Base-by-base conservation (phyloP, 1,284 basidiomycete species). In the Microbotryum lychnidis-dioicae region DNA sequence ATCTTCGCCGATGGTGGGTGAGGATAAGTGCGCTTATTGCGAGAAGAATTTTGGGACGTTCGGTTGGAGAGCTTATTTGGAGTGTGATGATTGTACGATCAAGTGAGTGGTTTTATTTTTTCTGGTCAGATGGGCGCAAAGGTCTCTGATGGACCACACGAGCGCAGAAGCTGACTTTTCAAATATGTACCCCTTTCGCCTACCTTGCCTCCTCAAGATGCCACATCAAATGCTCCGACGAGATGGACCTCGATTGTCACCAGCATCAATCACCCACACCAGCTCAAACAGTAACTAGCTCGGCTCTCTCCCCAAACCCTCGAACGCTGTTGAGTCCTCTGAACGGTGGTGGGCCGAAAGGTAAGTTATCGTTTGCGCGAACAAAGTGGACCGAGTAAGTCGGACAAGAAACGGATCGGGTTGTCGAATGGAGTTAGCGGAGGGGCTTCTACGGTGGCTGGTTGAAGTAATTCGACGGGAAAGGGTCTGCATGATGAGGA, bases 81-180 rank as follows among this genome's bases (percentile, higher is more conserved):
- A 89, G 71, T 93, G 91, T 74, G 91, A 94, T 74, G 91, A 93
- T 75, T 94, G 91, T 76, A 83, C 84, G 23, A 73, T 86, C 66
- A 79, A 82, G 84, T 87, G 63, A 61, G 81, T 76, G 18, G 50
- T 63, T 4, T 4, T 57, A 23, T 55, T 25, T 2, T 45, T 6
- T 27, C 27, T 5, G 18, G 14, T 14, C 37, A 37, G 27, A 37
- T 10, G 37, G 14, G 37, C 37, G 37, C 37, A 37, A 16, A 1
- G 37, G 14, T 12, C 37, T 37, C 9, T 37, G 1, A 8, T 23
- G 46, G 8, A 14, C 3, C 2, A 4, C 25, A 4, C 10, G 2
- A 25, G 31, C 16, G 23, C 6, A 3, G 5, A 29, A 27, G 48
- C 29, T 44, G 37, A 50, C 21, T 20, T n/a, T n/a, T n/a, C n/a